A percentile compares a stretch with the other conserved stretches of the same genome.
Conservation (phyloP, 805 yeast genomes). For the Candida stauntonica region DNA sequence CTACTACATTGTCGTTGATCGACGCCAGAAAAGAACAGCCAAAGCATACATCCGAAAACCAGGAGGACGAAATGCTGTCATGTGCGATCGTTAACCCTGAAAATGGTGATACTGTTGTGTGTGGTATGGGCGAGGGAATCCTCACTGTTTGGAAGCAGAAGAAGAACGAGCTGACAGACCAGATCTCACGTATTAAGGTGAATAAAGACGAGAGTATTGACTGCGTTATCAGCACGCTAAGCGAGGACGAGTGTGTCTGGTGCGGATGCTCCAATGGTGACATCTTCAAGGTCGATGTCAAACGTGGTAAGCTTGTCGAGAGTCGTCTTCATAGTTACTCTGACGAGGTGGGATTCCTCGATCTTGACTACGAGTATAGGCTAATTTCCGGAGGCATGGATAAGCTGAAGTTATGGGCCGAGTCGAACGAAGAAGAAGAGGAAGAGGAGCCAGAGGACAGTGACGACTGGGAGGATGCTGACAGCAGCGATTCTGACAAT, state of each 20-base stretch:
- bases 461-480: constrained; percentile 20
- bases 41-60: constrained; percentile 71
- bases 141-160: constrained; percentile 81
- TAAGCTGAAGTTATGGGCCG: constrained; percentile 70
- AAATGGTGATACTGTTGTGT: constrained; percentile 59
- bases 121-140: constrained; percentile 90
- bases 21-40: constrained; percentile 59
- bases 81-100: constrained; percentile 64
- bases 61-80: constrained; percentile 86
- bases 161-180: constrained; percentile 68
- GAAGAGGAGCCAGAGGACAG: constrained; percentile 22
- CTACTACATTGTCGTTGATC: constrained; percentile 73
- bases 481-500: constrained; percentile 54
- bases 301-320: constrained; percentile 59
- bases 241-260: constrained; percentile 55
- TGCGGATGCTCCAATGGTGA: constrained; percentile 78
- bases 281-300: constrained; percentile 62
- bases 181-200: constrained; percentile 69
- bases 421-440: constrained; percentile 30
- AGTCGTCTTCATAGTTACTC: constrained; percentile 58
- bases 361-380: constrained; percentile 77
- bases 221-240: constrained; percentile 42
- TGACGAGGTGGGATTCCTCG: constrained; percentile 77
- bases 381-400: constrained; percentile 84
- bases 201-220: constrained; percentile 71